These are phyloP conservation scores for Pilaira anomala DNA, from an alignment of 192 early-diverging fungal species.

Conservation along the genomic window DNA sequence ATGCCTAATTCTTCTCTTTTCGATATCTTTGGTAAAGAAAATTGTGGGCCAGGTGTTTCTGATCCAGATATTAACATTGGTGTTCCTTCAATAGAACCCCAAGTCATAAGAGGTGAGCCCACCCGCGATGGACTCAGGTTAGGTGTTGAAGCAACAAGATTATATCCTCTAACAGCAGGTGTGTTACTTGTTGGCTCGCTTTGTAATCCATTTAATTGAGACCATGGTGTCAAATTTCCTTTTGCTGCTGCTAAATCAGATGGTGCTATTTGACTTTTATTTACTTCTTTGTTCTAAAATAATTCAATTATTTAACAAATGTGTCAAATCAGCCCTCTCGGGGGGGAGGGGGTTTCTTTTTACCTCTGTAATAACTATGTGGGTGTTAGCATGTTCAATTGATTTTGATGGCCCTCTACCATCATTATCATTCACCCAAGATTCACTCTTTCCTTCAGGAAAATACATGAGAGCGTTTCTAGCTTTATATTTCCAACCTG, in stretches of 20 bases:
- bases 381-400: slow-evolving; percentile 60
- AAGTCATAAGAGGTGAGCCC: slow-evolving; percentile 76
- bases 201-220: slow-evolving; percentile 11
- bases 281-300: slow-evolving; percentile 4
- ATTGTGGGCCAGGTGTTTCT: slow-evolving; percentile 47
- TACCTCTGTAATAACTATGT: slow-evolving; percentile 33
- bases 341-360: no score
- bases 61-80: slow-evolving; percentile 63
- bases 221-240: slow-evolving; percentile 23
- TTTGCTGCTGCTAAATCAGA: slow-evolving; percentile 15
- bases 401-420: slow-evolving; percentile 55
- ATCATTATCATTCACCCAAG: slow-evolving; percentile 36
- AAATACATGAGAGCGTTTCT: slow-evolving; percentile 75
- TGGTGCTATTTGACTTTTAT: background rate
- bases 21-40: slow-evolving; percentile 60
- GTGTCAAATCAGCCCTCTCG: no score
- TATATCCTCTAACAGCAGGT: slow-evolving; percentile 46
- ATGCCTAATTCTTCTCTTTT: slow-evolving; percentile 62
- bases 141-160: slow-evolving; percentile 69
- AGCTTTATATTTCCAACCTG: slow-evolving; percentile 64
- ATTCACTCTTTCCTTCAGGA: slow-evolving; percentile 48
- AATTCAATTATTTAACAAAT: no score
- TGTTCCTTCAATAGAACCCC: slow-evolving; percentile 81
- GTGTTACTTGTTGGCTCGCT: background rate
- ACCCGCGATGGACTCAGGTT: slow-evolving; percentile 58